Conservation (phyloP, 1,284 basidiomycete genomes). For the Xerocomus nothofagi region DNA sequence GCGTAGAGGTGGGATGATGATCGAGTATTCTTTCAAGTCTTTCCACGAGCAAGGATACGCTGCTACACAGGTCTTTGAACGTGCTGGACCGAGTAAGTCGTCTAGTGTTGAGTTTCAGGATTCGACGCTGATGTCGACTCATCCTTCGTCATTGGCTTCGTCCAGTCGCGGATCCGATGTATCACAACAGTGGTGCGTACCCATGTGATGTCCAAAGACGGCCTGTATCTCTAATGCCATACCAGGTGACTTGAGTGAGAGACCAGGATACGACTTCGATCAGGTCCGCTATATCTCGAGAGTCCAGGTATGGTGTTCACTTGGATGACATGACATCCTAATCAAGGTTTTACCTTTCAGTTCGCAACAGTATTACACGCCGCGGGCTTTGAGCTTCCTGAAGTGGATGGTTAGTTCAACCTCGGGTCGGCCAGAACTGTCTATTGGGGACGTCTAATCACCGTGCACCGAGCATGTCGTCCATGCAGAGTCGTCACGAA, state of each 20-base stretch:
- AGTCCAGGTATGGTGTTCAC: conserved; percentile 62
- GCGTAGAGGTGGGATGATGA: background rate
- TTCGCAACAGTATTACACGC: conserved; percentile 54
- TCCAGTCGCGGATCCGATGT: conserved; percentile 80
- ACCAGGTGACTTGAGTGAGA: conserved; percentile 70
- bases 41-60: conserved; percentile 83
- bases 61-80: conserved; percentile 79
- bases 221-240: background rate
- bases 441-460: too few relatives aligned
- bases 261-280: conserved; percentile 77
- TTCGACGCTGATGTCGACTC: background rate
- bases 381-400: conserved; percentile 48
- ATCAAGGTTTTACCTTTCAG: conserved; percentile 28
- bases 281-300: conserved; percentile 82
- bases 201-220: background rate
- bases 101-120: background rate
- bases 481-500: background rate
- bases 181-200: conserved; percentile 70
- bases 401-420: background rate
- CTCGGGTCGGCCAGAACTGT: background rate
- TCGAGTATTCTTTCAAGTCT: conserved; percentile 43
- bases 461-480: background rate
- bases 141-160: background rate
- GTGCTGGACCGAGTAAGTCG: conserved; percentile 68
- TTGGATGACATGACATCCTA: background rate